These are phyloP conservation scores for Parascedosporium putredinis DNA, from an alignment of 2,329 filamentous ascomycete genomes.

Conservation along the genomic window DNA sequence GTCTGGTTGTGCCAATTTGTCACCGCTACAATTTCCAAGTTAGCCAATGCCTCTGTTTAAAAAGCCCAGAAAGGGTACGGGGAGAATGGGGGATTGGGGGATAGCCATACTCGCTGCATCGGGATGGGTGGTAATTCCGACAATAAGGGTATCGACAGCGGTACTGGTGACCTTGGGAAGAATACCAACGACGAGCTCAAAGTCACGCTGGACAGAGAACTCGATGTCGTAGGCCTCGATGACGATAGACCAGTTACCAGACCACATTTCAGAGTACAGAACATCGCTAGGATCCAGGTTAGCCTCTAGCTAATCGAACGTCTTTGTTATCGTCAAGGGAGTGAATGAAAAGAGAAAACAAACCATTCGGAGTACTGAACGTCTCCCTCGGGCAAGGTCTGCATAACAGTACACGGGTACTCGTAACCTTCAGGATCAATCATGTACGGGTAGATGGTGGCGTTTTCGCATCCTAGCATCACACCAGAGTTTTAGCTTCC, in stretches of 20 bases:
- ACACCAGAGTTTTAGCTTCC: background rate
- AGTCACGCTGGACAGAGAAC: constrained; percentile 5
- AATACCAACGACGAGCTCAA: constrained; percentile 5
- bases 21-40: background rate
- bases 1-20: constrained; percentile 4
- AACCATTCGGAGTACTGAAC: constrained; percentile 8
- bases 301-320: too few species aligned
- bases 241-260: constrained; percentile 7
- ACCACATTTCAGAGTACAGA: constrained; percentile 7
- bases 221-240: constrained; percentile 3
- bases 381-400: background rate
- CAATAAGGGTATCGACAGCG: constrained; percentile 1
- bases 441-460: constrained; percentile 5
- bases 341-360: background rate
- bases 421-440: constrained; percentile 8
- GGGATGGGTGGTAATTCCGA: constrained; percentile 5
- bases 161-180: constrained; percentile 6
- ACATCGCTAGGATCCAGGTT: constrained; percentile 6
- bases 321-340: background rate
- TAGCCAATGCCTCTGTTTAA: background rate
- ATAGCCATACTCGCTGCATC: constrained; percentile 3
- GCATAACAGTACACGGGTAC: constrained; percentile 2
- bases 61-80: too few species aligned
- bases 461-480: constrained; percentile 6
- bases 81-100: background rate